Evolutionary conservation across 352 stramenopile genomes (phyloP).

Genomic region (Pythium coloratum): DNA sequence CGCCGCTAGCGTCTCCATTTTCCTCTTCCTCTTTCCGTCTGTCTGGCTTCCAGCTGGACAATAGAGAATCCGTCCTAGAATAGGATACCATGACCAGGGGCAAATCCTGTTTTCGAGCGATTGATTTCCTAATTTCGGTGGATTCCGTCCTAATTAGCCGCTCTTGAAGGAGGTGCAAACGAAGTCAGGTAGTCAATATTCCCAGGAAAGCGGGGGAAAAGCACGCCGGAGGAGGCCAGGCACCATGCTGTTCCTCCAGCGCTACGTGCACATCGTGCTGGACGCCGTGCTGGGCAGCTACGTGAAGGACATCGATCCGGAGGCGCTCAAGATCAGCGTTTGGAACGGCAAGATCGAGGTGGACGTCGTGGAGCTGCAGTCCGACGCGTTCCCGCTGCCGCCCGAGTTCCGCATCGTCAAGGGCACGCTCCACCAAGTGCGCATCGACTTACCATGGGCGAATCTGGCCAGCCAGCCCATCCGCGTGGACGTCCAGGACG

Average conservation of each 20-base stretch:
- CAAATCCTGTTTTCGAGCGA: neutral
- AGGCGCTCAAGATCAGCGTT: constrained; percentile 80
- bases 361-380: constrained; percentile 75
- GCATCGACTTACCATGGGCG: constrained; percentile 74
- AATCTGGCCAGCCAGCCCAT: constrained; percentile 77
- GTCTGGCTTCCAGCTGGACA: neutral
- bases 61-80: neutral
- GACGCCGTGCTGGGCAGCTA: constrained; percentile 82
- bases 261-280: constrained; percentile 83
- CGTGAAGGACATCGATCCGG: constrained; percentile 87
- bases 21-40: neutral
- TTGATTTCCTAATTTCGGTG: neutral
- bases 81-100: no score
- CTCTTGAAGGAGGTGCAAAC: neutral
- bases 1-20: constrained; percentile 47
- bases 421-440: constrained; percentile 70
- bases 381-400: constrained; percentile 68
- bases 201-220: neutral
- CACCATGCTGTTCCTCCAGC: constrained; percentile 71
- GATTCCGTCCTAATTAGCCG: neutral
- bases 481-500: constrained; percentile 71
- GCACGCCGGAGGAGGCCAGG: neutral
- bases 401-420: constrained; percentile 70
- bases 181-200: constrained; percentile 15
- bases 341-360: constrained; percentile 88